These are phyloP conservation scores for Heliamphora ciliata DNA, from an alignment of 179 eudicot species.

Conservation along the genomic window DNA sequence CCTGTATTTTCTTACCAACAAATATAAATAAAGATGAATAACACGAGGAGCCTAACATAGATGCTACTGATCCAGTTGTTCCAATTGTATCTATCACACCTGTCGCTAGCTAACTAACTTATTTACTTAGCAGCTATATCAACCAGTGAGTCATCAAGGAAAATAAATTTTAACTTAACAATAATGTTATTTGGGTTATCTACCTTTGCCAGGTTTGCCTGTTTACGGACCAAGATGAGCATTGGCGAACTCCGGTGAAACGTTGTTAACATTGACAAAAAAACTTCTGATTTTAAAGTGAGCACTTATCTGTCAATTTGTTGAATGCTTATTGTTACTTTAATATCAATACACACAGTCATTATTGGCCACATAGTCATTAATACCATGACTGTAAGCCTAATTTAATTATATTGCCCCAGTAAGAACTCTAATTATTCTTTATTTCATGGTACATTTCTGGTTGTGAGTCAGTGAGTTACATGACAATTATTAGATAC, in stretches of 20 bases:
- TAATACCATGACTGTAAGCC: no score
- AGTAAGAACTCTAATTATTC: no score
- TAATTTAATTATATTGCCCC: no score
- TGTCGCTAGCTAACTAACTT: neutral
- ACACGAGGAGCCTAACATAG: neutral
- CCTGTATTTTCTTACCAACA: neutral
- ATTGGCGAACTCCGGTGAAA: neutral
- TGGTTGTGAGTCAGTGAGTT: no score
- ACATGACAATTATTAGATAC: no score
- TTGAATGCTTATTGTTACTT: neutral
- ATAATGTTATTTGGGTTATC: neutral
- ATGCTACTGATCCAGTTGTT: neutral
- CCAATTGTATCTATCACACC: neutral
- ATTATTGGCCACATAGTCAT: no score
- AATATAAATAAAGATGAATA: neutral
- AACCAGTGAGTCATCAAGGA: constrained; percentile 8
- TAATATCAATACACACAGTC: no score
- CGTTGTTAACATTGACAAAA: neutral
- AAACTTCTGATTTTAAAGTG: neutral
- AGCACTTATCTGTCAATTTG: neutral
- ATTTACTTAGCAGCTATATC: neutral
- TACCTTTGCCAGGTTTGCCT: no score
- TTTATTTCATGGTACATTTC: no score
- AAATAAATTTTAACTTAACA: neutral
- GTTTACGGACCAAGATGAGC: neutral